phyloP scores from a whole-genome alignment of 345 rosid genomes.

The Ceriops tagal region DNA sequence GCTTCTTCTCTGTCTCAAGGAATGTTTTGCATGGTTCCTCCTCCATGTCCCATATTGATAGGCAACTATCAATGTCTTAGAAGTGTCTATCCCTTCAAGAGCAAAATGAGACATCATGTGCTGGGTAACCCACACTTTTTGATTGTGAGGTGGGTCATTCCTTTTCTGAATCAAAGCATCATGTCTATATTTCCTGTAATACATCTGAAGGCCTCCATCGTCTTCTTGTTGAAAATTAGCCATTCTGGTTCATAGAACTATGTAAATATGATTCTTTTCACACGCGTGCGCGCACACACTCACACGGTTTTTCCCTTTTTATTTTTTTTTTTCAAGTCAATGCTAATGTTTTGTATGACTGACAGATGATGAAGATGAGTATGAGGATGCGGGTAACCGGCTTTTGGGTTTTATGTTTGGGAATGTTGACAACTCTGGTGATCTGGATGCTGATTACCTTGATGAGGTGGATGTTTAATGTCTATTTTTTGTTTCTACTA shows the following conservation, averaged over 20 bases:
- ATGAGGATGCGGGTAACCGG: conserved; percentile 75
- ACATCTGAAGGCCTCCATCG: not conserved
- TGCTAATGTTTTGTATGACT: conserved; percentile 1
- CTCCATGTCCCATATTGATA: no score
- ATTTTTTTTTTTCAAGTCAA: not conserved
- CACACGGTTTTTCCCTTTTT: not conserved
- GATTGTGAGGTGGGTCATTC: not conserved
- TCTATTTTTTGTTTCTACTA: not conserved
- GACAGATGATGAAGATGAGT: conserved; percentile 74
- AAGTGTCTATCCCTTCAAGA: no score
- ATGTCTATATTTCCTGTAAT: not conserved
- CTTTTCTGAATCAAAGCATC: not conserved
- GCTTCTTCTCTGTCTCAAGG: no score
- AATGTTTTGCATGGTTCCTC: no score
- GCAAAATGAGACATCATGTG: no score
- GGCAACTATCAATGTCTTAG: no score
- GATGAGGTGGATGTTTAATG: conserved; percentile 59
- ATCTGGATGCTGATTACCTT: conserved; percentile 95
- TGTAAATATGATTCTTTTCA: not conserved
- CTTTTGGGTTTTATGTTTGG: conserved; percentile 94
- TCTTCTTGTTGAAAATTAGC: not conserved
- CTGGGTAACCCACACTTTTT: no score
- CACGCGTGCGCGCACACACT: no score
- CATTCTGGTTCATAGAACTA: not conserved
- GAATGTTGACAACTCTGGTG: conserved; percentile 91